A percentile compares a stretch with the other conserved stretches of the same genome.
Conservation (phyloP, 768 basidiomycete species). For the Suillus clintonianus region DNA sequence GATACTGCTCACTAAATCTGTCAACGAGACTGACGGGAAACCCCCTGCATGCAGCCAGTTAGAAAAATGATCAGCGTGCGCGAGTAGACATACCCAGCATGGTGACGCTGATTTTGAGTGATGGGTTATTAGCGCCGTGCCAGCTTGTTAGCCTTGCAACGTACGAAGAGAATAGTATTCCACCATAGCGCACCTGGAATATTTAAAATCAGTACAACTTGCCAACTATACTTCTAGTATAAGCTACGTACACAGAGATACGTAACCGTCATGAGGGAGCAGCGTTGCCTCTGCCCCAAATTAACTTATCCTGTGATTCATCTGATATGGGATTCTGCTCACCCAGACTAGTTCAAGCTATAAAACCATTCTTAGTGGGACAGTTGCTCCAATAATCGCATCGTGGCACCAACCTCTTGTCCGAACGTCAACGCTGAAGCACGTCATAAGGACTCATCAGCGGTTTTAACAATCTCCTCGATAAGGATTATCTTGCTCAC, state of each 20-base stretch:
- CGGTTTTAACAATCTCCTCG: background rate
- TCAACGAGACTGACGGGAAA: background rate
- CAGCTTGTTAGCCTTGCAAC: background rate
- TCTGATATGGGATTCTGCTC: background rate
- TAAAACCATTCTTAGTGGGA: background rate
- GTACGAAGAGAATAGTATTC: background rate
- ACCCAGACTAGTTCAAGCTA: background rate
- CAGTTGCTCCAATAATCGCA: background rate
- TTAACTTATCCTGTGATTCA: too few species aligned
- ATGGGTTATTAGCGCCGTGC: background rate
- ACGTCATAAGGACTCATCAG: background rate
- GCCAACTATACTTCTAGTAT: too few species aligned
- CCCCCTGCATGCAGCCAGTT: background rate
- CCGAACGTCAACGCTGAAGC: background rate
- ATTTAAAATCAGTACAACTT: background rate
- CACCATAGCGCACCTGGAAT: background rate
- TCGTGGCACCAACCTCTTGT: background rate
- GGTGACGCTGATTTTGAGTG: background rate
- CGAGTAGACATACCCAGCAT: background rate
- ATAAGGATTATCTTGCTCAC: background rate
- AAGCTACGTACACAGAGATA: background rate
- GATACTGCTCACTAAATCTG: background rate
- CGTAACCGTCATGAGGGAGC: background rate
- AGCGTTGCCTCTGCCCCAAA: background rate
- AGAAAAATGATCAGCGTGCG: background rate